Percentiles rank a stretch among this genome's conserved stretches.
These are phyloP conservation scores for Raffaelea deltoideospora DNA, from an alignment of 2,329 filamentous ascomycete species.

Conservation along the genomic window DNA sequence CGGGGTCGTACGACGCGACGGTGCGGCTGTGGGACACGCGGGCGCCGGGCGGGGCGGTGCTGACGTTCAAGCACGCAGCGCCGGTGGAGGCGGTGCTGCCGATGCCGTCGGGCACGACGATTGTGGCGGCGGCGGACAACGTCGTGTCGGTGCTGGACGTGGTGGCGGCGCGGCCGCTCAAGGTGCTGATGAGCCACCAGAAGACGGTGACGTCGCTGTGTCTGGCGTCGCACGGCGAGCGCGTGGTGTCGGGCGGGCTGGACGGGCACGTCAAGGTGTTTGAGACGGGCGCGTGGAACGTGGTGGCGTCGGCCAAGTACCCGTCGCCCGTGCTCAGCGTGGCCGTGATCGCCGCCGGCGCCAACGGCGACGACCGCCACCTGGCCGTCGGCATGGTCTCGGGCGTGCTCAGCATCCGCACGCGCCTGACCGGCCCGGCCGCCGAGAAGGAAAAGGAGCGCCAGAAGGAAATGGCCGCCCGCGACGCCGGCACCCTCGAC, in stretches of 20 bases:
- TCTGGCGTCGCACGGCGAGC: conserved; percentile 62
- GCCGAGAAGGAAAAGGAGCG: conserved; percentile 7
- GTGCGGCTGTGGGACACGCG: conserved; percentile 89
- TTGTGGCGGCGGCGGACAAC: conserved; percentile 74
- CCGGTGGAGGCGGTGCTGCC: conserved; percentile 81
- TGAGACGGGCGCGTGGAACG: conserved; percentile 87
- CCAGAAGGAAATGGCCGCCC: conserved; percentile 48
- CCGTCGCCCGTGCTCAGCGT: conserved; percentile 79
- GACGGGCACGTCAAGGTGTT: conserved; percentile 97
- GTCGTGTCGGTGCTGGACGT: conserved; percentile 85
- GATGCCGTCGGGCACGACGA: conserved; percentile 70
- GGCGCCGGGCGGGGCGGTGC: conserved; percentile 50
- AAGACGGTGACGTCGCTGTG: conserved; percentile 89
- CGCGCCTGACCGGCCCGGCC: conserved; percentile 9
- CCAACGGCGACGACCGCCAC: conserved; percentile 69
- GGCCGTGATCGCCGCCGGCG: conserved; percentile 54
- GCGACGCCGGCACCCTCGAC: conserved; percentile 64
- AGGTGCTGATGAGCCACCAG: conserved; percentile 84
- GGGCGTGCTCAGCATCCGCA: conserved; percentile 47
- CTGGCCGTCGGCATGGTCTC: conserved; percentile 91
- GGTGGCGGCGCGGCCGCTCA: conserved; percentile 74
- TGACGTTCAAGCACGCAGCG: conserved; percentile 90
- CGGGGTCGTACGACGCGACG: conserved; percentile 88
- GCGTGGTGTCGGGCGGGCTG: conserved; percentile 74
- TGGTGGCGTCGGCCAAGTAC: conserved; percentile 91